These are phyloP conservation scores for Debaryomyces singareniensis DNA, from an alignment of 1,139 yeast species.

Conservation along the genomic window DNA sequence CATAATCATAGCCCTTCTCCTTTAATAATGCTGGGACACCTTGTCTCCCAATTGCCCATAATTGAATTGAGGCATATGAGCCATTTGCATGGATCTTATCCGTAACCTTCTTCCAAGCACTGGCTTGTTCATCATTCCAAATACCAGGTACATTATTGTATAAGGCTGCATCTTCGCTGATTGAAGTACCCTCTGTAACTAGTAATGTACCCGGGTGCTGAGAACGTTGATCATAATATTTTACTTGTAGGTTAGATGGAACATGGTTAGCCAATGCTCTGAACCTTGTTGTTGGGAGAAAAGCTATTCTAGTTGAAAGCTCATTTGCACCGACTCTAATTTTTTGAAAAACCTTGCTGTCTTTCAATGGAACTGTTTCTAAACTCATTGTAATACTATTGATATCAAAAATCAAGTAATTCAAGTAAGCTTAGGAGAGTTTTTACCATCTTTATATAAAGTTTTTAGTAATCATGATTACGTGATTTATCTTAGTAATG, in stretches of 20 bases:
- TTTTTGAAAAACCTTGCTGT: slow-evolving; percentile 1
- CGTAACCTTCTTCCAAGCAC: slow-evolving; percentile 46
- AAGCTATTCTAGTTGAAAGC: slow-evolving; percentile 36
- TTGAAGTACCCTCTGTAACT: slow-evolving; percentile 30
- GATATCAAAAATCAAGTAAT: too few relatives aligned
- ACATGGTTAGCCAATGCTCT: slow-evolving; percentile 39
- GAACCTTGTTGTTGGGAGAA: slow-evolving; percentile 52
- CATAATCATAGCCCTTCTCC: background rate
- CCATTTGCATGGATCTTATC: slow-evolving; percentile 48
- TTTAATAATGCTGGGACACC: background rate
- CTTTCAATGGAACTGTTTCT: too few relatives aligned
- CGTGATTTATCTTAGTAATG: too few relatives aligned
- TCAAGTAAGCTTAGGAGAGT: too few relatives aligned
- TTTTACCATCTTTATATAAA: too few relatives aligned
- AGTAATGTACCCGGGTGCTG: slow-evolving; percentile 53
- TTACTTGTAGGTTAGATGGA: slow-evolving; percentile 40
- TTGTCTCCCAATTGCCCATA: slow-evolving; percentile 58
- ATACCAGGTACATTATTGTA: slow-evolving; percentile 48
- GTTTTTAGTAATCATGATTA: too few relatives aligned
- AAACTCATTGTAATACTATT: too few relatives aligned
- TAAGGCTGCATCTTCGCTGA: slow-evolving; percentile 27
- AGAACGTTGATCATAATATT: slow-evolving; percentile 52
- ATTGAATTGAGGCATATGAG: slow-evolving; percentile 46
- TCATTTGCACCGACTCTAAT: slow-evolving; percentile 8
- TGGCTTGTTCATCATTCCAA: slow-evolving; percentile 39